Evolutionary conservation across 768 basidiomycete species (phyloP).

Genomic region (Pisolithus tinctorius): DNA sequence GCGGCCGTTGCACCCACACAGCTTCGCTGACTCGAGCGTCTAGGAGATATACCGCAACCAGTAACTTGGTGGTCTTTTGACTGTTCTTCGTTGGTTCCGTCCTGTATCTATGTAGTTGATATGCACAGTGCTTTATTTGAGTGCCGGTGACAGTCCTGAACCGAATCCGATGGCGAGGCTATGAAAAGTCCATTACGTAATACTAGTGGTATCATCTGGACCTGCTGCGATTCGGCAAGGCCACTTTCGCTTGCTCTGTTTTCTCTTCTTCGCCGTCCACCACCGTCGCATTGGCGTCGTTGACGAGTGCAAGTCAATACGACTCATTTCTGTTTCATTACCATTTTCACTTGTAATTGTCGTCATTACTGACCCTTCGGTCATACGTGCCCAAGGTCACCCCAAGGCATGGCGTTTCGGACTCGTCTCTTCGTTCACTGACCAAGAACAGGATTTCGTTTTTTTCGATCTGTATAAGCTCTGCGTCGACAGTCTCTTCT

Average conservation of each 20-base stretch:
- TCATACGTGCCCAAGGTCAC: too few species aligned
- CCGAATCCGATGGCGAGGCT: neutral
- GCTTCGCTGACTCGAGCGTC: neutral
- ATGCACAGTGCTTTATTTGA: neutral
- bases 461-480: too few species aligned
- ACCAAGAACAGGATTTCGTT: too few species aligned
- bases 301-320: neutral
- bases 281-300: neutral
- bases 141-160: neutral
- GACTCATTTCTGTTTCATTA: neutral
- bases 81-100: neutral
- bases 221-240: constrained; percentile 13
- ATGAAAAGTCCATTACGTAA: constrained; percentile 22
- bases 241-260: constrained; percentile 5
- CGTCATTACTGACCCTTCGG: too few species aligned
- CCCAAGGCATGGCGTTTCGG: too few species aligned
- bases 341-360: neutral
- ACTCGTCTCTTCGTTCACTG: too few species aligned
- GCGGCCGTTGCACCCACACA: neutral
- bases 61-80: constrained; percentile 6
- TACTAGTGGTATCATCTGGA: constrained; percentile 17
- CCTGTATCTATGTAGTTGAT: neutral
- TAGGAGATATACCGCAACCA: constrained; percentile 30
- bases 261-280: constrained; percentile 6
- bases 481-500: too few species aligned